Base-by-base conservation (phyloP, 805 yeast species). In the Teunomyces pallodes region DNA sequence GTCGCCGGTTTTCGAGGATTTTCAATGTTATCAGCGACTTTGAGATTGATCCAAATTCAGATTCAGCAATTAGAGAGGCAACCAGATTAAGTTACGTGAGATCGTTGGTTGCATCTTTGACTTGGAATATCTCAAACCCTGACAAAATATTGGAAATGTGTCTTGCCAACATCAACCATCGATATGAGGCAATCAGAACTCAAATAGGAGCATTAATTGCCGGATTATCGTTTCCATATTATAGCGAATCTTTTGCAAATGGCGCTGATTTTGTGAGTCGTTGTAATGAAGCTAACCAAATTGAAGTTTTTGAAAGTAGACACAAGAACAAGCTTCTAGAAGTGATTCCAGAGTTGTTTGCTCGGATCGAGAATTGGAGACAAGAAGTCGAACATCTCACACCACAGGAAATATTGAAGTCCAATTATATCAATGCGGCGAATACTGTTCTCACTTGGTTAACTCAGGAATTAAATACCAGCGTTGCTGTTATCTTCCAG, bases 161-260 rank as follows among this genome's bases (percentile, higher is more conserved):
- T 50, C 68, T 82, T 55, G 62, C 62, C 1, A 71, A 78, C 28
- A 62, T 86, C 36, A 72, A 79, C 40, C 90, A 88, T 60, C 85
- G 87, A 5, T 87, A 87, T 60, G 84, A 83, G 48, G 80, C 81
- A 9, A 90, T 91, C 5, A 74, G 96, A 17, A 81, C 77, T 16
- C 82, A 82, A 44, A 69, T 87, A 43, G 92, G 91, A 0, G 73
- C 81, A 2, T 66, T 84, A 4, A 60, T 90, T 38, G 78, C 81
- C 9, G 76, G 67, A 3, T 55, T 80, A 12, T 69, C 79, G 3
- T 65, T 67, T 48, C 56, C 74, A 0, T 70, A 73, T 46, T 74
- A 74, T 43, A 66, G 70, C 24, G 79, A 79, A 39, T 69, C 80
- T 0, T 64, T 64, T 29, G 57, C 67, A 1, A 67, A 64, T 46